phyloP scores from a whole-genome alignment of 2,329 filamentous ascomycete genomes.

The Scortechinia acanthostroma region DNA sequence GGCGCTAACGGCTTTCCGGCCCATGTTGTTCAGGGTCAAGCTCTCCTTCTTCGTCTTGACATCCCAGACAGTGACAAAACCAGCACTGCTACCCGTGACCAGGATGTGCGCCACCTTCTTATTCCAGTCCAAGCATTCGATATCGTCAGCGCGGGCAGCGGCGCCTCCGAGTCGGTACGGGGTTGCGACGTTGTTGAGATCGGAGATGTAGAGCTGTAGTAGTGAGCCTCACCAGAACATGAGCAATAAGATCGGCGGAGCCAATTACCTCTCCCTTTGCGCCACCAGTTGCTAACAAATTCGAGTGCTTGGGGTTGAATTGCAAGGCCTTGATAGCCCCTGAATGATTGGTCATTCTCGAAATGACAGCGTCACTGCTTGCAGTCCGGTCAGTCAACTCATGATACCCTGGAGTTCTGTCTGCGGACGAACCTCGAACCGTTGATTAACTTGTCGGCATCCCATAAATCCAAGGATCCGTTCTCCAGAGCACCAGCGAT shows the following conservation, averaged over 20 bases:
- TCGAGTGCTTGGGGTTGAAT: slow-evolving; percentile 88
- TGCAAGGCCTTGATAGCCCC: slow-evolving; percentile 90
- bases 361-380: slow-evolving; percentile 67
- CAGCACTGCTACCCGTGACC: slow-evolving; percentile 84
- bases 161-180: slow-evolving; percentile 83
- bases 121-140: slow-evolving; percentile 97
- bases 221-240: too few species aligned
- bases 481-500: slow-evolving; percentile 94
- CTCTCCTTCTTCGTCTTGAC: slow-evolving; percentile 97
- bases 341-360: slow-evolving; percentile 80
- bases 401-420: not conserved
- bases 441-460: slow-evolving; percentile 63
- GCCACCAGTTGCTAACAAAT: slow-evolving; percentile 85
- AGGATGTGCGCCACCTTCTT: slow-evolving; percentile 94
- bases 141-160: slow-evolving; percentile 84
- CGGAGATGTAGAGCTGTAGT: slow-evolving; percentile 90
- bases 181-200: slow-evolving; percentile 81
- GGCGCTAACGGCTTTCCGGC: slow-evolving; percentile 82
- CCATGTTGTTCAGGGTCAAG: slow-evolving; percentile 75
- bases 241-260: too few species aligned
- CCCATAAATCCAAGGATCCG: slow-evolving; percentile 87
- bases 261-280: slow-evolving; percentile 96
- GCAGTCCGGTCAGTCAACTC: not conserved
- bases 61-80: slow-evolving; percentile 97
- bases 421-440: slow-evolving; percentile 23